Evolutionary conservation across 2,329 filamentous ascomycete species (phyloP), one percentile per base, ranked within the genome.

Genomic region (Aspergillus pseudoglaucus): DNA sequence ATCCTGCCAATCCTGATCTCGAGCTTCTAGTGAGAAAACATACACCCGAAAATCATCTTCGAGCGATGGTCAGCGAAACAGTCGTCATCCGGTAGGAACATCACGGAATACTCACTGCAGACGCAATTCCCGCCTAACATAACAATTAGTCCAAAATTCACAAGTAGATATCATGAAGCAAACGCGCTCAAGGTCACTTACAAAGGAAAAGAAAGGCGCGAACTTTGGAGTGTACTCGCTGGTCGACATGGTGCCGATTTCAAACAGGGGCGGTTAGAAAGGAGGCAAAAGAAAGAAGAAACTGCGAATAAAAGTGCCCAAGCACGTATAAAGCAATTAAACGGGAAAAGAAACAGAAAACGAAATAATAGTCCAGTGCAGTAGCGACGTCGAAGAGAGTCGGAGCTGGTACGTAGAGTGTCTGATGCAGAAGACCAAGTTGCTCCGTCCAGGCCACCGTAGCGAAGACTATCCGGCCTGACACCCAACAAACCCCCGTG

Each of bases 191-290:
- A 42, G 33, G 17, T 23, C 18, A 74, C 77, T 67, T 70, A 82
- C 80, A 77, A 85, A 84, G 66, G 82, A 82, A 62, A 85, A 76
- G 72, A 85, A 85, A 42, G 81, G 81, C 61, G 82, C 81, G 61
- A 84, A 84, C 67, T 79, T 80, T 56, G 82, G 82, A 48, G 80
- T 69, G 52, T 75, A 67, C 51, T 79, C 76, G 53, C 72, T 78
- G 51, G 70, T 69, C 42, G 65, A 63, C 69, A 74, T 72, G 51
- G 49, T 70, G 60, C 43, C 12, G 3, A 45, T 15, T 15, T 39
- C 37, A 39, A 39, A 39, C 37, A 39, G 37, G 37, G 37, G 37
- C n/a, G 25, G 25, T 22, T 23, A 7, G 32, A 15, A 33, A 27
- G 15, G 6, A 20, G n/a, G 8, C 22, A 10, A 9, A 22, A 17